Conservation (phyloP, 805 yeast species). For the Starmera pachycereana region DNA sequence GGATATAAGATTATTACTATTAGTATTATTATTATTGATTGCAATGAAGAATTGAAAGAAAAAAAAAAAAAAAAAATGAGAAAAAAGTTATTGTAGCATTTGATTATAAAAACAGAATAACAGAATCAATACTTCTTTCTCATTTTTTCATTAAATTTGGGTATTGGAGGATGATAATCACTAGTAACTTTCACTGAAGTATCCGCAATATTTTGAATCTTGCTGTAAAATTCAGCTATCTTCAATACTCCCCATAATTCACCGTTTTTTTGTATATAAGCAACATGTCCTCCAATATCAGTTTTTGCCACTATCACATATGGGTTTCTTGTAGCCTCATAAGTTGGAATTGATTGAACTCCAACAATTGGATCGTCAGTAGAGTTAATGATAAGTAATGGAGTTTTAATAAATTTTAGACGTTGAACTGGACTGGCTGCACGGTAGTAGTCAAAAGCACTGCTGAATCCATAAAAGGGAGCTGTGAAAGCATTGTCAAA, state of each 20-base stretch:
- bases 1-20: too few species aligned
- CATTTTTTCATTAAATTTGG: constrained; percentile 10
- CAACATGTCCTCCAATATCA: constrained; percentile 66
- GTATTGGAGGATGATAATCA: constrained; percentile 9
- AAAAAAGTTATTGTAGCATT: too few species aligned
- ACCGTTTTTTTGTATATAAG: constrained; percentile 32
- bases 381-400: constrained; percentile 50
- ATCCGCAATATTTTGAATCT: constrained; percentile 25
- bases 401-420: constrained; percentile 46
- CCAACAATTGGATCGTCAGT: constrained; percentile 61
- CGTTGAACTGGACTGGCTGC: constrained; percentile 54
- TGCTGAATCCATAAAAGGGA: constrained; percentile 49
- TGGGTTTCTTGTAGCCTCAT: constrained; percentile 47
- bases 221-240: constrained; percentile 28
- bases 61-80: too few species aligned
- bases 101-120: too few species aligned
- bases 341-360: constrained; percentile 37
- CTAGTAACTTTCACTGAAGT: constrained; percentile 6
- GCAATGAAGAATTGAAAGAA: too few species aligned
- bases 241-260: constrained; percentile 38
- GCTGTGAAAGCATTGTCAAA: constrained; percentile 58
- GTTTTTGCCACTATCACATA: constrained; percentile 46
- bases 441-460: constrained; percentile 52
- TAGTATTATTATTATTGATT: too few species aligned
- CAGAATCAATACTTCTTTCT: too few species aligned